Base-by-base conservation (phyloP, 176 grass and related monocot genomes). In the Oryza glaberrima region DNA sequence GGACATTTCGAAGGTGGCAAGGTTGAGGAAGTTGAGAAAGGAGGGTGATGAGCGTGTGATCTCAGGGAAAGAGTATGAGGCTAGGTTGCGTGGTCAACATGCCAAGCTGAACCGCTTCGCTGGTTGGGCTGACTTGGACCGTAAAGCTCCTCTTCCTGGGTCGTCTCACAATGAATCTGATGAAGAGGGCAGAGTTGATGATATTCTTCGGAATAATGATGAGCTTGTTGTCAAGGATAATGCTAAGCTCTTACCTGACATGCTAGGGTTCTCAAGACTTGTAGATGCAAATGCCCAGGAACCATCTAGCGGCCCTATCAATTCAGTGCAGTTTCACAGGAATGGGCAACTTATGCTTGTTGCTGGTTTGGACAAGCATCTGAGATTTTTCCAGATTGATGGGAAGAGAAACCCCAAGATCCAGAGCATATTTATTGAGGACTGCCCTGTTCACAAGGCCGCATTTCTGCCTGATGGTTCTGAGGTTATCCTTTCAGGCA, bases 301-400 rank as follows among this genome's bases (percentile, higher is more conserved):
- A 25, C 88, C 70, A 85, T 92, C 87, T 1, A 90, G 48, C 38
- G 90, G 76, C 20, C 91, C 93, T 15, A 79, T 95, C 45, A 98
- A 95, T 77, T 95, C 93, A 45, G 93, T 94, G 43, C 93, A 94
- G 70, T 98, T 98, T 89, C 93, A 94, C 78, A 88, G 83, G 63
- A 98, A 95, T 36, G 93, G 91, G 14, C 93, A 95, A 41, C 86
- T 95, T 51, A 84, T 98, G 56, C 78, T 98, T 69, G 89, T 88
- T 45, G 88, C 90, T 48, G 96, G 91, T 67, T 80, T 93, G 64
- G 93, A 95, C 67, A 86, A 89, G 80, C 73, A 86, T 66, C 35
- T 98, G 35, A 88, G 89, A 36, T 92, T 98, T 86, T 95, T 95
- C 67, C 88, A 98, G 72, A 88, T 98, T 54, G 96, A 95, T 41